Evolutionary conservation across 768 basidiomycete genomes (phyloP), one percentile per base, ranked within the genome.

Genomic region (Pleurotus tuber-regium): DNA sequence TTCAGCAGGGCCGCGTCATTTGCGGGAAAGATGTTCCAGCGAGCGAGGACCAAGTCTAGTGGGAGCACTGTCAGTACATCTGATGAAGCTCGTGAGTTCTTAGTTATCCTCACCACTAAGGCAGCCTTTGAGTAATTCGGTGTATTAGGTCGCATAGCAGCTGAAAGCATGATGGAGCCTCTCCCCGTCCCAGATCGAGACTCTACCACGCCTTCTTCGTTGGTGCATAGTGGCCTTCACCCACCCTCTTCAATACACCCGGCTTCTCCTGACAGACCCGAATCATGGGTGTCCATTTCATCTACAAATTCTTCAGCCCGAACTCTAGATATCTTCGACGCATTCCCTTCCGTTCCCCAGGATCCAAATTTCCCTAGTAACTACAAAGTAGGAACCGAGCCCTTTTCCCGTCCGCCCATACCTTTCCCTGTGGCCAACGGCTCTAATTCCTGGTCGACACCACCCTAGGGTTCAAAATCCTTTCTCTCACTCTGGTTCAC

Each of bases 331-430:
- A 66, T 87, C 19, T 86, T 84, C 56, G 86, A 88, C 52, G 78
- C 84, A 5, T 89, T 89, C 66, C 88, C 88, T 19, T 78, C 78
- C 28, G 86, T 89, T 4, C 87, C 87, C 1, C 70, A 75, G 41
- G 71, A 70, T 14, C 31, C 31, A 21, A 30, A 24, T 11, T 48
- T 33, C 31, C 46, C n/a, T n/a, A n/a, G n/a, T n/a, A n/a, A n/a
- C n/a, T n/a, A 31, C 24, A 19, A 16, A 23, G n/a, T 24, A 24
- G 21, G 21, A 16, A 21, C 23, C 35, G 31, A 35, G 11, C 16
- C 46, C 19, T 30, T 33, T 35, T 48, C 46, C 46, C 46, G 14
- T 25, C 10, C 2, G 9, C 41, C 10, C 8, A 48, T 35, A 21
- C 11, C 28, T 16, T 26, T 25, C 43, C 21, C 12, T 35, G n/a